phyloP scores from a whole-genome alignment of 441 rosid species.

The Mallotus repandus region DNA sequence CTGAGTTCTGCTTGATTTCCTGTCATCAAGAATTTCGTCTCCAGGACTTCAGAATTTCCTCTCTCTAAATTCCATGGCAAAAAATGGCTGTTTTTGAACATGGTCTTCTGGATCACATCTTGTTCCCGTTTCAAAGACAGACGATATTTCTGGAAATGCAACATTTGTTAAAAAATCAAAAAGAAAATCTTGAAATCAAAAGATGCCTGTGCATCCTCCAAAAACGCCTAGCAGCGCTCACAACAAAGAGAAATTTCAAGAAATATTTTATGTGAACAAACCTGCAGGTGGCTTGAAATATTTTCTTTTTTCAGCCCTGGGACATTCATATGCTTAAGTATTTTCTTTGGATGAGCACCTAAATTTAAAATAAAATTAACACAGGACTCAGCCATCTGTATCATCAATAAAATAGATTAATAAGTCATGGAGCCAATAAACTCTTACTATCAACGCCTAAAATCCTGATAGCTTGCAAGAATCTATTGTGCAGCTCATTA shows the following conservation, averaged over 20 bases:
- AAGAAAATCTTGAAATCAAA: neutral
- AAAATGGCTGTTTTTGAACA: slow-evolving; percentile 13
- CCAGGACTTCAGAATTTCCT: slow-evolving; percentile 11
- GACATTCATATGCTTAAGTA: slow-evolving; percentile 46
- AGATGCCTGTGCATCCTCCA: neutral
- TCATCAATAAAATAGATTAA: neutral
- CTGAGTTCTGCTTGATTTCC: slow-evolving; percentile 11
- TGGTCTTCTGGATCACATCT: slow-evolving; percentile 20
- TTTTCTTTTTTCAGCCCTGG: slow-evolving; percentile 40
- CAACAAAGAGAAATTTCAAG: neutral
- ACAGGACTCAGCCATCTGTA: neutral
- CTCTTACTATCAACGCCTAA: slow-evolving; percentile 46
- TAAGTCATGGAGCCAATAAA: neutral
- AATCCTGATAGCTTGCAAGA: slow-evolving; percentile 33
- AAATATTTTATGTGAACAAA: slow-evolving; percentile 20
- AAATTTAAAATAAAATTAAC: slow-evolving; percentile 7
- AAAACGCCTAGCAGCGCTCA: neutral
- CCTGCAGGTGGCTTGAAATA: slow-evolving; percentile 59
- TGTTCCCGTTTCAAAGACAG: slow-evolving; percentile 34
- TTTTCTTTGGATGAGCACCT: slow-evolving; percentile 45
- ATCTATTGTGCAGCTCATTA: slow-evolving; percentile 36
- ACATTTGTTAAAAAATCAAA: neutral
- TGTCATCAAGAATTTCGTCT: slow-evolving; percentile 4
- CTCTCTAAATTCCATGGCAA: slow-evolving; percentile 18
- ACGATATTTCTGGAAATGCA: slow-evolving; percentile 39